These are phyloP conservation scores for Russula dissimulans DNA, from an alignment of 768 basidiomycete genomes.

Conservation along the genomic window DNA sequence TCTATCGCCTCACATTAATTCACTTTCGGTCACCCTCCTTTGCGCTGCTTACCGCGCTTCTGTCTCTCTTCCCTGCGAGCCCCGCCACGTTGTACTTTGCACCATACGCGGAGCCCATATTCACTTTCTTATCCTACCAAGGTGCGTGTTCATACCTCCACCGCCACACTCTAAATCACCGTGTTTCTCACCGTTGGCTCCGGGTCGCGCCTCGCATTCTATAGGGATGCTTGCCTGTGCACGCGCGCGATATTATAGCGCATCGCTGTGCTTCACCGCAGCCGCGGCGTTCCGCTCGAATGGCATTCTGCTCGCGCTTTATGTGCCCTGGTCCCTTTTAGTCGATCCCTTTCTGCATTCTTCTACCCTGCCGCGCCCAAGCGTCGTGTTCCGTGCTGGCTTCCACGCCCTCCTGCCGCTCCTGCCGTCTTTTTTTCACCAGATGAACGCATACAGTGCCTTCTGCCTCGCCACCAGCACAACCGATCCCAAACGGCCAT, in stretches of 20 bases:
- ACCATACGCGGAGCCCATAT: constrained; percentile 80
- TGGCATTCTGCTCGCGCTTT: constrained; percentile 66
- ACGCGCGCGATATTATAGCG: constrained; percentile 39
- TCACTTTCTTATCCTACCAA: constrained; percentile 69
- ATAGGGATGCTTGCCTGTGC: constrained; percentile 55
- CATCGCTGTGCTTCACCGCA: constrained; percentile 52
- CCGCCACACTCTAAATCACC: background rate
- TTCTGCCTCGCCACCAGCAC: constrained; percentile 47
- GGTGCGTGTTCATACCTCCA: constrained; percentile 34
- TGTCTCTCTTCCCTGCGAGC: constrained; percentile 76
- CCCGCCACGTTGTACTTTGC: constrained; percentile 64
- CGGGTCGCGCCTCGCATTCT: no score
- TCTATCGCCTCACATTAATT: constrained; percentile 51
- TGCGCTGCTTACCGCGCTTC: constrained; percentile 49
- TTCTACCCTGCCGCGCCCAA: constrained; percentile 28
- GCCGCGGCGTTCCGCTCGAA: constrained; percentile 70
- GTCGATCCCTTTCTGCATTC: constrained; percentile 40
- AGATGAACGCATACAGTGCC: constrained; percentile 49
- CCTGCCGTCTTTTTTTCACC: constrained; percentile 63
- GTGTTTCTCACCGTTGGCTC: background rate
- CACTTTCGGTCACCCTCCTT: constrained; percentile 47
- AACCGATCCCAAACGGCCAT: constrained; percentile 12
- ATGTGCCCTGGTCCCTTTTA: constrained; percentile 65
- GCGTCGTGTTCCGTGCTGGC: constrained; percentile 29
- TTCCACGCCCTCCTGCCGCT: constrained; percentile 40